Percentiles rank a stretch among this genome's conserved stretches.
Conservation (phyloP, 371 early-diverging fungal species). For the Apophysomyces sp. region DNA sequence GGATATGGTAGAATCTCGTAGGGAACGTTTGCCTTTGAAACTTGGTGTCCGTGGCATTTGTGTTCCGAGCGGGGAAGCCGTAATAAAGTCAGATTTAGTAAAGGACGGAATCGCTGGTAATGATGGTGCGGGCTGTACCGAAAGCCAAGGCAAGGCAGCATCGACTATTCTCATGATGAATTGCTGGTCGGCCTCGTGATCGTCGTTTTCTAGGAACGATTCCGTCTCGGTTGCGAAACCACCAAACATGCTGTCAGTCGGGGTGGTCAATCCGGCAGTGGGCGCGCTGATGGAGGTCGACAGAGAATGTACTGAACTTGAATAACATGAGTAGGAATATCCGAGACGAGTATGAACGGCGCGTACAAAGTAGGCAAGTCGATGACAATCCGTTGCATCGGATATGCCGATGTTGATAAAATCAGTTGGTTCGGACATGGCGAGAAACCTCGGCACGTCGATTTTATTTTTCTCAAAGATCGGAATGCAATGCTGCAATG, state of each 20-base stretch:
- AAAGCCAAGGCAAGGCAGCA: slow-evolving; percentile 18
- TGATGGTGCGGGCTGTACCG: background rate
- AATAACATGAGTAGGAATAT: background rate
- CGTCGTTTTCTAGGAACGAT: background rate
- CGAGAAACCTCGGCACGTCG: slow-evolving; percentile 19
- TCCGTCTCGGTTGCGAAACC: background rate
- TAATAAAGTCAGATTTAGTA: background rate
- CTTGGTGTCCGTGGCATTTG: background rate
- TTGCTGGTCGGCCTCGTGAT: slow-evolving; percentile 11
- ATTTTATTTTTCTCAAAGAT: slow-evolving; percentile 25
- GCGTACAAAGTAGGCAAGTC: slow-evolving; percentile 21
- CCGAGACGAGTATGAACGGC: slow-evolving; percentile 24
- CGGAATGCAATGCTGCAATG: slow-evolving; percentile 29
- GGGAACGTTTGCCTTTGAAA: background rate
- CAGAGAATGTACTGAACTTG: background rate
- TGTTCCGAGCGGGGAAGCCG: background rate
- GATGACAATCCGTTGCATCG: slow-evolving; percentile 25
- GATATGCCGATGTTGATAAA: slow-evolving; percentile 25
- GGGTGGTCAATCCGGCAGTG: background rate
- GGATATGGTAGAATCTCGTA: background rate
- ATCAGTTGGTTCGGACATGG: slow-evolving; percentile 25
- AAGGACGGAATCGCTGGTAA: background rate
- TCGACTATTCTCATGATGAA: slow-evolving; percentile 24
- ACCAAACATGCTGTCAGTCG: background rate
- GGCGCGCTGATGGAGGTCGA: background rate